Base-by-base conservation (phyloP, 179 eudicot genomes). In the Silene coronaria region DNA sequence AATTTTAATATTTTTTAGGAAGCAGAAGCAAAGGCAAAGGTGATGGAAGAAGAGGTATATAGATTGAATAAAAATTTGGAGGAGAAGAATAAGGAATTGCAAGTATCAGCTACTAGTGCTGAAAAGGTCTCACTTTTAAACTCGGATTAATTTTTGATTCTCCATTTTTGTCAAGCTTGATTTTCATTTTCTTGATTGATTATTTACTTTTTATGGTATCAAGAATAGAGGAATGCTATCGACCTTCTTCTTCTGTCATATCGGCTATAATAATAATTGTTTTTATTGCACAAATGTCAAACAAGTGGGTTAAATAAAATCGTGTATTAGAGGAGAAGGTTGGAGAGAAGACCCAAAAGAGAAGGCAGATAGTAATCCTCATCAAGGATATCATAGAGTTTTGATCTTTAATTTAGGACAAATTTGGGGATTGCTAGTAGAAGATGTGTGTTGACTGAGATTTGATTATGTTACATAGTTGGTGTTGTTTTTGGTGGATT, bases 11-110 rank as follows among this genome's bases (percentile, higher is more conserved):
- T 27, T 24, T 57, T 6, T 28, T 85, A 95, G 99, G 93, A 91
- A 85, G 97, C 90, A 51, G 99, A 95, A 76, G 83, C 79, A 13
- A 95, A 82, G 78, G 95, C 95, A 2, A 87, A 85, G 85, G 87
- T 70, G 30, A 86, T 88, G 92, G 91, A 93, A 48, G 87, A 87
- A 34, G 97, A 93, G 80, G 83, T 93, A 1, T 72, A 63, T 65
- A 85, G 80, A 78, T 84, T 95, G 82, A 89, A 89, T 72, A 89
- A 67, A 82, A 85, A 84, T 73, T 89, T 95, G 75, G 93, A 95
- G 79, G 97, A 91, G 80, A 95, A 82, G 69, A 89, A 86, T 82
- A 82, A 72, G 51, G 81, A 85, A 87, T 82, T 95, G 77, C 88
- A 89, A 61, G 84, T 82, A 78, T 83, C 97, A 48, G 77, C 90